Conservation (phyloP, 495 filamentous ascomycete species). For the Sordaria brevicollis region DNA sequence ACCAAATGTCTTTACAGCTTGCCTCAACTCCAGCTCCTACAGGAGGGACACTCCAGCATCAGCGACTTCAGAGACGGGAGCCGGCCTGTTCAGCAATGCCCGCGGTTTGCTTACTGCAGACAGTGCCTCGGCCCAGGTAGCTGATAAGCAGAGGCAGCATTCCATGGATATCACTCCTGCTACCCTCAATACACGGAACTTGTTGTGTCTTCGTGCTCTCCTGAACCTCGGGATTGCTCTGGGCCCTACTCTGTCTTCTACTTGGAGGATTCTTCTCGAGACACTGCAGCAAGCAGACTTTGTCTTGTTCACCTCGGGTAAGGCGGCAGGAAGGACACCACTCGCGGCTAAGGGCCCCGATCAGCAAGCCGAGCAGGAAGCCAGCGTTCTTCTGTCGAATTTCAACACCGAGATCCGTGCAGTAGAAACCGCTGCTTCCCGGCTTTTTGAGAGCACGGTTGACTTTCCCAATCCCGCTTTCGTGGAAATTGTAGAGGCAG, state of each 20-base stretch:
- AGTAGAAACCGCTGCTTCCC: constrained; percentile 76
- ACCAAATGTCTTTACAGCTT: constrained; percentile 57
- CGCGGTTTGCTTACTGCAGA: constrained; percentile 59
- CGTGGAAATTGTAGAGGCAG: constrained; percentile 60
- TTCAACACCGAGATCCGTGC: constrained; percentile 71
- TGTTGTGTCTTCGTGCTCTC: constrained; percentile 80
- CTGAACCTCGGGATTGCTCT: constrained; percentile 92
- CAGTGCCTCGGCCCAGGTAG: constrained; percentile 35
- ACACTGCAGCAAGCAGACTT: constrained; percentile 86
- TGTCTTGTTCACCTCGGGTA: constrained; percentile 55
- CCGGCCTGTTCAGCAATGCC: constrained; percentile 49
- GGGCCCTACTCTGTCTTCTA: constrained; percentile 71
- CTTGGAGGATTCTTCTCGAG: constrained; percentile 86
- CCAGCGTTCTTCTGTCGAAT: constrained; percentile 45
- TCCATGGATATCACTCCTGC: constrained; percentile 39
- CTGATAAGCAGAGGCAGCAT: constrained; percentile 42
- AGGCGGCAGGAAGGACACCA: constrained; percentile 35
- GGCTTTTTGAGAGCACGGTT: constrained; percentile 79
- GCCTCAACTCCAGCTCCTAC: constrained; percentile 36
- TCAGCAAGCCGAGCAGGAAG: constrained; percentile 32
- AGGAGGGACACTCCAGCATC: background rate
- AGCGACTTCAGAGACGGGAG: constrained; percentile 34
- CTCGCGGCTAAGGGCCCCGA: constrained; percentile 32
- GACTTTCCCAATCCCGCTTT: constrained; percentile 81
- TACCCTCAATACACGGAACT: constrained; percentile 74